phyloP scores from a whole-genome alignment of 495 filamentous ascomycete genomes.

The Bathelium albidoporum region DNA sequence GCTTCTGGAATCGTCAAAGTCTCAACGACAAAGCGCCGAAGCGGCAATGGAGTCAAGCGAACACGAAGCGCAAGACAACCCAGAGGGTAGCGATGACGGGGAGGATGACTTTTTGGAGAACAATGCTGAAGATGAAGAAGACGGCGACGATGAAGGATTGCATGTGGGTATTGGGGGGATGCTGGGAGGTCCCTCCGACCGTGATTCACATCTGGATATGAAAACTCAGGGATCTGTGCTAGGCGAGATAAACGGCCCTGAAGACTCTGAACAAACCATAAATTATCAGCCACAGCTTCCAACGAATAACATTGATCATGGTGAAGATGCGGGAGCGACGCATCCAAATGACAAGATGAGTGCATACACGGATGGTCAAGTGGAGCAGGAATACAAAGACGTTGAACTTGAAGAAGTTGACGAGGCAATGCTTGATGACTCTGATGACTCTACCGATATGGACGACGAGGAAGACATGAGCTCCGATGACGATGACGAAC shows the following conservation, averaged over 20 bases:
- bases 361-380: not conserved
- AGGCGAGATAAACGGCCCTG: not conserved
- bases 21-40: not conserved
- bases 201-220: not conserved
- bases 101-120: slow-evolving; percentile 12
- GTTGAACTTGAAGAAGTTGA: slow-evolving; percentile 57
- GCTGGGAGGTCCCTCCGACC: not conserved
- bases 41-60: not conserved
- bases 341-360: not conserved
- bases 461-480: slow-evolving; percentile 59
- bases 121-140: not conserved
- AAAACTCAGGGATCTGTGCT: not conserved
- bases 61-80: not conserved
- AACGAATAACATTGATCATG: not conserved
- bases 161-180: not conserved
- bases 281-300: not conserved
- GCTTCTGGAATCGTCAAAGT: not conserved
- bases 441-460: slow-evolving; percentile 82
- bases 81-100: slow-evolving; percentile 10
- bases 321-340: not conserved
- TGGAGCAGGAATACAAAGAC: slow-evolving; percentile 1
- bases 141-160: slow-evolving; percentile 20
- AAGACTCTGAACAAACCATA: not conserved
- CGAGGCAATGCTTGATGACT: slow-evolving; percentile 56
- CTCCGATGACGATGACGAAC: slow-evolving; percentile 53